phyloP scores from a whole-genome alignment of 345 rosid genomes.

The Euphorbia lathyris region DNA sequence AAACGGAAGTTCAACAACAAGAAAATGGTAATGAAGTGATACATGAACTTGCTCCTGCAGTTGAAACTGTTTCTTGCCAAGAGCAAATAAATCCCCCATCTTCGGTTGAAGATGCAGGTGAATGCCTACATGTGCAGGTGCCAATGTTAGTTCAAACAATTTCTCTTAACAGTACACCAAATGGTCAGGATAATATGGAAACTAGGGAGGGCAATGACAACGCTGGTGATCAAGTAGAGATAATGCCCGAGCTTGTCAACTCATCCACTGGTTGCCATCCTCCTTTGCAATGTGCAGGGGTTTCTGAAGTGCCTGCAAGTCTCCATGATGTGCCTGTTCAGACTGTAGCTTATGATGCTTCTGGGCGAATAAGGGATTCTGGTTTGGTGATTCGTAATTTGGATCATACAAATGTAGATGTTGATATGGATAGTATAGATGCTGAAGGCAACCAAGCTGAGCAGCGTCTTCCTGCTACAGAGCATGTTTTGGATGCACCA shows the following conservation, averaged over 20 bases:
- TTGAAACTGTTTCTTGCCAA: constrained; percentile 34
- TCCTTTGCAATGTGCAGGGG: constrained; percentile 33
- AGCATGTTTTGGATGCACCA: constrained; percentile 34
- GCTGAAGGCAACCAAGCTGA: constrained; percentile 54
- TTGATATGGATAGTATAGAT: constrained; percentile 69
- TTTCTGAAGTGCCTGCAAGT: constrained; percentile 38
- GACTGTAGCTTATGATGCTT: constrained; percentile 28
- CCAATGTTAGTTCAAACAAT: constrained; percentile 46
- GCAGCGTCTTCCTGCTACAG: constrained; percentile 39
- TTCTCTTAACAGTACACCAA: constrained; percentile 48
- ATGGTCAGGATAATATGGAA: constrained; percentile 67
- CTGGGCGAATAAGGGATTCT: constrained; percentile 26
- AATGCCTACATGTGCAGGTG: constrained; percentile 33
- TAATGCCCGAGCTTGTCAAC: constrained; percentile 39
- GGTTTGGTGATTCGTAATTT: constrained; percentile 35
- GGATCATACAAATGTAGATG: constrained; percentile 51
- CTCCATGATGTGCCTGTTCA: constrained; percentile 31
- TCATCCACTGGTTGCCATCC: constrained; percentile 40
- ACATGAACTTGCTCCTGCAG: constrained; percentile 32
- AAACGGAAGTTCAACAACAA: constrained; percentile 47
- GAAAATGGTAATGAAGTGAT: constrained; percentile 41
- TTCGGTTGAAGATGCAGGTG: constrained; percentile 32
- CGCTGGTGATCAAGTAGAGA: constrained; percentile 40
- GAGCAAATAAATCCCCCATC: constrained; percentile 36
- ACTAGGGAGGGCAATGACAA: constrained; percentile 54